Percentiles rank a stretch among this genome's conserved stretches.
These are phyloP conservation scores for Pinus tabuliformis DNA, from an alignment of 75 land plant genomes.

Conservation along the genomic window DNA sequence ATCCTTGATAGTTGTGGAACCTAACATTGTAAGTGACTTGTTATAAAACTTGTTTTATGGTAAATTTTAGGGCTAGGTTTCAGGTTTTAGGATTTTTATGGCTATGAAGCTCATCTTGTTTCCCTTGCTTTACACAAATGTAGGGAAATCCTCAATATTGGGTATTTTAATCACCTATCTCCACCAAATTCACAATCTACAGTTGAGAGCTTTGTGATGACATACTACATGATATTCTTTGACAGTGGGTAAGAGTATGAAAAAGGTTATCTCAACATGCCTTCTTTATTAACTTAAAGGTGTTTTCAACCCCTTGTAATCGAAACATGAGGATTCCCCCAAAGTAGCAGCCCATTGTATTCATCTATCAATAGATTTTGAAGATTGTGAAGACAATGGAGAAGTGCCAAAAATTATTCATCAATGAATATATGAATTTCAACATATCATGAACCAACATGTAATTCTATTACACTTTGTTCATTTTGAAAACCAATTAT, in stretches of 20 bases:
- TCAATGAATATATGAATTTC: conserved; percentile 64
- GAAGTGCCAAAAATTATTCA: conserved; percentile 42
- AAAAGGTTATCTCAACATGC: conserved; percentile 55
- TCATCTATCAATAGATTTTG: conserved; percentile 39
- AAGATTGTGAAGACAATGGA: conserved; percentile 16
- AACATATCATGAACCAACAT: conserved; percentile 51
- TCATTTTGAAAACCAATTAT: too few relatives aligned
- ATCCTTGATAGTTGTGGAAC: too few relatives aligned
- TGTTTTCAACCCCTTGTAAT: conserved; percentile 40
- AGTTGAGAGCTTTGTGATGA: conserved; percentile 29
- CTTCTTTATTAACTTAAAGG: conserved; percentile 54
- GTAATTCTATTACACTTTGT: neutral
- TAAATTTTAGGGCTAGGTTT: too few relatives aligned
- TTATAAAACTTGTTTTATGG: too few relatives aligned
- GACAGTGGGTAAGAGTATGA: conserved; percentile 72
- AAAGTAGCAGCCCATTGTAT: conserved; percentile 58
- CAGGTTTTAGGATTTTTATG: too few relatives aligned
- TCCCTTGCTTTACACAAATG: too few relatives aligned
- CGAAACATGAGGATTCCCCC: conserved; percentile 70
- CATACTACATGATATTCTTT: conserved; percentile 62
- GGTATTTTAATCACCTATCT: too few relatives aligned
- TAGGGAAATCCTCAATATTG: too few relatives aligned
- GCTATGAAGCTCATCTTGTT: too few relatives aligned
- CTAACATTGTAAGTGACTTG: too few relatives aligned
- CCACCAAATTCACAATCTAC: too few relatives aligned